phyloP scores from a whole-genome alignment of 495 filamentous ascomycete genomes.

The Melanomma pulvis-pyrius region DNA sequence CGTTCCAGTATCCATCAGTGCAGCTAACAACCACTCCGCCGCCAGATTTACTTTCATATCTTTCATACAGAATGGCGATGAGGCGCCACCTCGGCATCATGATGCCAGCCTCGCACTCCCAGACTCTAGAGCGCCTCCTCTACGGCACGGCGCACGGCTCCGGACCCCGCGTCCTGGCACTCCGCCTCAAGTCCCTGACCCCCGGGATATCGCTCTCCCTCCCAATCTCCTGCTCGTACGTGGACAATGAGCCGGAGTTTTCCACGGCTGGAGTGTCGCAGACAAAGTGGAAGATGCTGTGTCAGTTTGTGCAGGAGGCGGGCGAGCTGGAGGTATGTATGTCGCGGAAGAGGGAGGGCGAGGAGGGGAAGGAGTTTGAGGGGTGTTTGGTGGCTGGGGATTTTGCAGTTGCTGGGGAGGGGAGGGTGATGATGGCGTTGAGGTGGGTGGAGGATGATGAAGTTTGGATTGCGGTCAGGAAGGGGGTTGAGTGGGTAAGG shows the following conservation, averaged over 20 bases:
- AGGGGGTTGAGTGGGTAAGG: no score
- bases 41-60: no score
- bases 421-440: no score
- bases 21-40: no score
- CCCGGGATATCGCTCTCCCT: background rate
- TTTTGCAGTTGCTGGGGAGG: no score
- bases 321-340: background rate
- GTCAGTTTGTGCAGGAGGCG: background rate
- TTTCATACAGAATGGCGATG: no score
- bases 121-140: background rate
- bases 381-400: background rate
- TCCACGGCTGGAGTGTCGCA: background rate
- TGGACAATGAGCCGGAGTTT: background rate
- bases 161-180: background rate
- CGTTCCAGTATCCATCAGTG: no score
- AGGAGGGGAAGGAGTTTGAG: background rate
- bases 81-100: background rate
- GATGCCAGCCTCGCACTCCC: background rate
- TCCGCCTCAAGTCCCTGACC: background rate
- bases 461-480: no score
- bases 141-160: background rate
- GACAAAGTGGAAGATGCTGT: background rate
- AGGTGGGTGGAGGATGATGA: no score
- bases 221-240: background rate
- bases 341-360: background rate